Conservation (phyloP, 768 basidiomycete genomes). For the Sporobolomyces pararoseus region DNA sequence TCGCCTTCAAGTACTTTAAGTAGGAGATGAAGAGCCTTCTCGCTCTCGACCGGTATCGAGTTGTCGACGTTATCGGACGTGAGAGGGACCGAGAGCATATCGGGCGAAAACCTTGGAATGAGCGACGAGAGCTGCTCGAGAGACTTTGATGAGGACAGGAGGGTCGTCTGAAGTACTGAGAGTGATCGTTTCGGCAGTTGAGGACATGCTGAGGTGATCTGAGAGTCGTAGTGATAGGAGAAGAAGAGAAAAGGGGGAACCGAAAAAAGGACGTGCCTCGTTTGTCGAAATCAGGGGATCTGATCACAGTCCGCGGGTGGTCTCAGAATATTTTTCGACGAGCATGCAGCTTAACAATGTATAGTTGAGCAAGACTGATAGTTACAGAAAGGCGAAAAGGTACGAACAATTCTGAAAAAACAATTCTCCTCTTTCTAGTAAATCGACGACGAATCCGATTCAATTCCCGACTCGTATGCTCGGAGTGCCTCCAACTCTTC, state of each 20-base stretch:
- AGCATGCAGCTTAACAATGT: too few species aligned
- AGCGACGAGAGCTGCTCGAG: slow-evolving; percentile 13
- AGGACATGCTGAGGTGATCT: background rate
- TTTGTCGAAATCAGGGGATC: too few species aligned
- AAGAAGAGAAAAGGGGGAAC: background rate
- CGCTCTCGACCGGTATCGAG: background rate
- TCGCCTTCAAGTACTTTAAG: background rate
- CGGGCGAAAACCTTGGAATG: slow-evolving; percentile 6
- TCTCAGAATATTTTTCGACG: too few species aligned
- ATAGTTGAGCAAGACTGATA: too few species aligned
- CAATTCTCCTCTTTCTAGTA: too few species aligned
- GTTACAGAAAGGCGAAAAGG: too few species aligned
- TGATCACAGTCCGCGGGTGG: too few species aligned
- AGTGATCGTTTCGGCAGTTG: background rate
- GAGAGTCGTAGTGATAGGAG: background rate
- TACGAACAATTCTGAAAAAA: too few species aligned
- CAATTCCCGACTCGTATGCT: too few species aligned
- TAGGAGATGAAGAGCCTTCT: background rate
- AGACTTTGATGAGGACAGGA: background rate
- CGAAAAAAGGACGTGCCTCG: background rate
- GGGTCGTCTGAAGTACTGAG: slow-evolving; percentile 3
- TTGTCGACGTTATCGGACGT: background rate
- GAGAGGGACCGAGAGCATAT: slow-evolving; percentile 10
- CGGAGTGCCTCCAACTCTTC: too few species aligned
- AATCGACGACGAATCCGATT: too few species aligned